Evolutionary conservation across 441 rosid genomes (phyloP).

Genomic region (Biscutella laevigata): DNA sequence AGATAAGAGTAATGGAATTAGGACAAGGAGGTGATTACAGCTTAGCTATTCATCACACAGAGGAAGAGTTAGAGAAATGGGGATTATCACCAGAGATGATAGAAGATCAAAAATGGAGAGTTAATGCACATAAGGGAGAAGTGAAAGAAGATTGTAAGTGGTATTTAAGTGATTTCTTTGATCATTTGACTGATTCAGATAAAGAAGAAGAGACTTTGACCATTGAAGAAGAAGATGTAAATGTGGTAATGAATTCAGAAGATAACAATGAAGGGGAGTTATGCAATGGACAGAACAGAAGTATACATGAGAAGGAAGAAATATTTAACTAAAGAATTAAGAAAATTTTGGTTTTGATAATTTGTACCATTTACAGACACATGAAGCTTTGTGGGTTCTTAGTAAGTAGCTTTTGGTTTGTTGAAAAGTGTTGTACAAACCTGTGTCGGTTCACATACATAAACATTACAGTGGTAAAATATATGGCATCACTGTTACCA

Average conservation of each 20-base stretch:
- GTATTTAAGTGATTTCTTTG: slow-evolving; percentile 62
- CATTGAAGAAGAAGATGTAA: not conserved
- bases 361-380: slow-evolving; percentile 3
- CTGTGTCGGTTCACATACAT: too few relatives aligned
- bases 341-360: not conserved
- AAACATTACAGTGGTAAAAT: too few relatives aligned
- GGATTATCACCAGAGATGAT: slow-evolving; percentile 84
- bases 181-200: slow-evolving; percentile 33
- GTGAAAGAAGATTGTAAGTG: slow-evolving; percentile 74
- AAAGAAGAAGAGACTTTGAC: slow-evolving; percentile 29
- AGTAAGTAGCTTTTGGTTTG: slow-evolving; percentile 15
- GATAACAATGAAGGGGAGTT: slow-evolving; percentile 11
- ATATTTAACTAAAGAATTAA: not conserved
- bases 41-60: slow-evolving; percentile 72
- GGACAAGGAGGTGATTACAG: slow-evolving; percentile 85
- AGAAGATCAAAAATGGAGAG: slow-evolving; percentile 70
- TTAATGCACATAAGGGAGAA: slow-evolving; percentile 39
- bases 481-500: too few relatives aligned
- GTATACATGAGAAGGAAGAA: not conserved
- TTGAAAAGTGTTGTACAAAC: slow-evolving; percentile 20
- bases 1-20: slow-evolving; percentile 65
- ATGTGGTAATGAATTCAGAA: slow-evolving; percentile 12
- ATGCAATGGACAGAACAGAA: slow-evolving; percentile 22
- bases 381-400: slow-evolving; percentile 14
- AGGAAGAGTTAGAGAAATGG: slow-evolving; percentile 68